phyloP scores from a whole-genome alignment of 2,329 filamentous ascomycete genomes.

The Pseudocercospora musae region DNA sequence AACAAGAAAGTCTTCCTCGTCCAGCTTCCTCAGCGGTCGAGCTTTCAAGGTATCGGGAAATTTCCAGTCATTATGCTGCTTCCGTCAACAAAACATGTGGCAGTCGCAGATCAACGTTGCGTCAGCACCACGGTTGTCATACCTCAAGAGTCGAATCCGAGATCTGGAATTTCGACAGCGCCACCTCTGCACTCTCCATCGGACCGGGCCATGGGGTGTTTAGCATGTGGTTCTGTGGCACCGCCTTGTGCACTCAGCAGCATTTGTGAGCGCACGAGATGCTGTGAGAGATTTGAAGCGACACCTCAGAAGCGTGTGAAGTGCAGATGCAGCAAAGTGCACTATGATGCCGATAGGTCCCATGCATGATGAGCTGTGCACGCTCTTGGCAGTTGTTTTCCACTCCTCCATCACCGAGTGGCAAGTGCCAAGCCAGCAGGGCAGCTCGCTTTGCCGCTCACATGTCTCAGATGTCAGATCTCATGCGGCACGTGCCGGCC shows the following conservation, averaged over 20 bases:
- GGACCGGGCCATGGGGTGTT: slow-evolving; percentile 4
- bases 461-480: neutral
- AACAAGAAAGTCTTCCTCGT: slow-evolving; percentile 34
- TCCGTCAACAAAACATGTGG: slow-evolving; percentile 8
- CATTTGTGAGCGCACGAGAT: slow-evolving; percentile 3
- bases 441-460: neutral
- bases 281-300: neutral
- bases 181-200: slow-evolving; percentile 16
- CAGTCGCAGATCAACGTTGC: neutral
- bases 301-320: neutral
- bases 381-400: slow-evolving; percentile 1
- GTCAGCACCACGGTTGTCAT: slow-evolving; percentile 4
- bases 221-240: slow-evolving; percentile 14
- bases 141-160: slow-evolving; percentile 34
- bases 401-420: neutral
- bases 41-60: slow-evolving; percentile 32
- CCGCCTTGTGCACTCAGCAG: slow-evolving; percentile 18
- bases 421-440: too few relatives aligned
- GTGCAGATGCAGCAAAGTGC: neutral
- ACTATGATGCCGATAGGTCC: neutral
- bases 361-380: slow-evolving; percentile 18
- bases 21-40: slow-evolving; percentile 29
- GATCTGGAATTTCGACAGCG: slow-evolving; percentile 32
- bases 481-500: neutral
- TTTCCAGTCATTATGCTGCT: slow-evolving; percentile 32